phyloP scores from a whole-genome alignment of 2,329 filamentous ascomycete genomes.

The Cercospora sesami region DNA sequence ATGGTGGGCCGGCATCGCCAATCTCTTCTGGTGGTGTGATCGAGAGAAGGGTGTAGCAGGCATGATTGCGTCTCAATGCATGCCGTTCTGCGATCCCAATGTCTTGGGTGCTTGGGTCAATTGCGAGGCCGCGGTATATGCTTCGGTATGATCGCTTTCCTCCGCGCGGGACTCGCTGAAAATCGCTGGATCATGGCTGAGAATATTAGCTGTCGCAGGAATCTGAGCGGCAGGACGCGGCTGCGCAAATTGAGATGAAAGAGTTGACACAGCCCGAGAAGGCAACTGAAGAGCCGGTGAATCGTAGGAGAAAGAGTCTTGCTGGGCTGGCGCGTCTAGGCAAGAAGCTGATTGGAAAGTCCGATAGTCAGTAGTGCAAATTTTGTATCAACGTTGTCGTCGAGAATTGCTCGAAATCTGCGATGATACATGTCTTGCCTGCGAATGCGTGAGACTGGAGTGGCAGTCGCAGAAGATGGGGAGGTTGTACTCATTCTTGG shows the following conservation, averaged over 20 bases:
- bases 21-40: conserved; percentile 44
- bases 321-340: not conserved
- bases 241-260: not conserved
- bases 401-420: not conserved
- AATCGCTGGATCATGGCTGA: conserved; percentile 4
- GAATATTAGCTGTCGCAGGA: conserved; percentile 11
- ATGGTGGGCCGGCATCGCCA: conserved; percentile 42
- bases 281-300: not conserved
- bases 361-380: not conserved
- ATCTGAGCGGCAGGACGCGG: not conserved
- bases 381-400: not conserved
- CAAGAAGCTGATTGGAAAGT: not conserved
- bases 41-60: conserved; percentile 42
- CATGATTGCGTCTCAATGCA: conserved; percentile 42
- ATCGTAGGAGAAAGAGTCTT: not conserved
- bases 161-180: not conserved
- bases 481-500: not conserved
- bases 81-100: conserved; percentile 41
- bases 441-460: not conserved
- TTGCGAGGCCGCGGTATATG: conserved; percentile 19
- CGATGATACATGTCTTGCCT: not conserved
- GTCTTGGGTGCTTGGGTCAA: conserved; percentile 25
- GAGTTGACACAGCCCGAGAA: not conserved
- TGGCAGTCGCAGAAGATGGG: not conserved
- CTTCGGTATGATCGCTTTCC: conserved; percentile 9